Evolutionary conservation across 768 basidiomycete species (phyloP).

Genomic region (Termitomyces sp.): DNA sequence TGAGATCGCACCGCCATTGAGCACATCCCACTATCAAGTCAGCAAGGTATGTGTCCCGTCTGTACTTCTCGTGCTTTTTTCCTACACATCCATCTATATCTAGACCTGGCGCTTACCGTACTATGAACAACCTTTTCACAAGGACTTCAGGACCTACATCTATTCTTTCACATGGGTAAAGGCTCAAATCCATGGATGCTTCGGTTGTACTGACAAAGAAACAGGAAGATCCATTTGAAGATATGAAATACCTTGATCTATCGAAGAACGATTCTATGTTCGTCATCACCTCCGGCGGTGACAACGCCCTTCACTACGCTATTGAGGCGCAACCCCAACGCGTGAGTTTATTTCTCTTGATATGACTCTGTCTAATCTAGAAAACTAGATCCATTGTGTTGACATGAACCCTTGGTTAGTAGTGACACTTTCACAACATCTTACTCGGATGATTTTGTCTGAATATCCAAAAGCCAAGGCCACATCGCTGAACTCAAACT

Average conservation of each 20-base stretch:
- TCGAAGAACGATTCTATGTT: constrained; percentile 60
- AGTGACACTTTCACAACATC: constrained; percentile 8
- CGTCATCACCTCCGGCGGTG: constrained; percentile 74
- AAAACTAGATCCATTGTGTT: constrained; percentile 54
- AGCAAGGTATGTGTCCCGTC: constrained; percentile 30
- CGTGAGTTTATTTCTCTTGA: constrained; percentile 22
- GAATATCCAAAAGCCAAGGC: constrained; percentile 44
- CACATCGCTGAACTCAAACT: constrained; percentile 79
- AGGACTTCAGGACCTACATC: constrained; percentile 58
- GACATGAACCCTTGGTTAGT: constrained; percentile 64
- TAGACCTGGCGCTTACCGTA: constrained; percentile 68
- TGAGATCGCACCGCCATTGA: constrained; percentile 48
- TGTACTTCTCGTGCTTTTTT: not conserved
- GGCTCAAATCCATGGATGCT: not conserved
- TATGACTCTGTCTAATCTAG: constrained; percentile 2
- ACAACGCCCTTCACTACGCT: constrained; percentile 78
- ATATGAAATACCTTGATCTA: constrained; percentile 59
- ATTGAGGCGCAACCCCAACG: constrained; percentile 55
- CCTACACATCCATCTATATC: not conserved
- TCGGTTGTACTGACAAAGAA: not conserved
- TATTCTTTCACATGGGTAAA: constrained; percentile 60
- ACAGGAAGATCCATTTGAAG: constrained; percentile 71
- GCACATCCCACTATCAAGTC: constrained; percentile 60
- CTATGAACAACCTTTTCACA: constrained; percentile 63
- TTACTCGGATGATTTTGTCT: not conserved